These are phyloP conservation scores for Thymus quinquecostatus DNA, from an alignment of 257 asterid species.

Conservation along the genomic window DNA sequence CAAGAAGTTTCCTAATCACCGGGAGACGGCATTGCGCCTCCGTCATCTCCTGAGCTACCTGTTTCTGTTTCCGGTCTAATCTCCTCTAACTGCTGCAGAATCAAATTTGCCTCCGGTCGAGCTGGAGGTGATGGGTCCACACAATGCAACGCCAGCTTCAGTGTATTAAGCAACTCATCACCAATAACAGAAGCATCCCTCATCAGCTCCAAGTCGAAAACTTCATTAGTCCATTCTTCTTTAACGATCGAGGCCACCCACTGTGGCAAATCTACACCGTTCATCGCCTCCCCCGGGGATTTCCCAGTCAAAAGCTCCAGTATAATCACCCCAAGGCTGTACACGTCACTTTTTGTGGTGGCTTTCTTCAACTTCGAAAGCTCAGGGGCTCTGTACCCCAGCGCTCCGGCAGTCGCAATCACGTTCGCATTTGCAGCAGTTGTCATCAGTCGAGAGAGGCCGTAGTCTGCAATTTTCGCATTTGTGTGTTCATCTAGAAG, in stretches of 20 bases:
- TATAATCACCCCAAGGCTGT: constrained; percentile 88
- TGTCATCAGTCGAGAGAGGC: constrained; percentile 87
- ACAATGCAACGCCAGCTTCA: constrained; percentile 89
- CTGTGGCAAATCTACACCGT: constrained; percentile 81
- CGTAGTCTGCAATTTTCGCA: constrained; percentile 80
- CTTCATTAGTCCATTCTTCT: constrained; percentile 98
- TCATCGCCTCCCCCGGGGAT: constrained; percentile 83
- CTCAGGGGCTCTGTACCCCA: constrained; percentile 96
- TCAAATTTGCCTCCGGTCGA: constrained; percentile 77
- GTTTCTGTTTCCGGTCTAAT: constrained; percentile 66
- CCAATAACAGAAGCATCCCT: constrained; percentile 86
- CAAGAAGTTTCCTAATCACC: constrained; percentile 44
- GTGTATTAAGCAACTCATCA: constrained; percentile 76
- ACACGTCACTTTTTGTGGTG: constrained; percentile 81
- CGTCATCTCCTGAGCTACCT: constrained; percentile 65
- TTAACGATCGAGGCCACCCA: constrained; percentile 97
- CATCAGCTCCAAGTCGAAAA: constrained; percentile 90
- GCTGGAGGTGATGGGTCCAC: constrained; percentile 86
- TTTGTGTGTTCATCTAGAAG: constrained; percentile 69
- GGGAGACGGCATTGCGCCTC: constrained; percentile 50
- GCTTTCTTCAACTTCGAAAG: constrained; percentile 92
- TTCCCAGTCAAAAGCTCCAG: constrained; percentile 90
- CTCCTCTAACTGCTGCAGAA: constrained; percentile 84
- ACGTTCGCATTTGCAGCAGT: constrained; percentile 88
- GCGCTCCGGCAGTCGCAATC: constrained; percentile 86